Conservation (phyloP, 345 rosid species). For the Dipteronia sinensis region DNA sequence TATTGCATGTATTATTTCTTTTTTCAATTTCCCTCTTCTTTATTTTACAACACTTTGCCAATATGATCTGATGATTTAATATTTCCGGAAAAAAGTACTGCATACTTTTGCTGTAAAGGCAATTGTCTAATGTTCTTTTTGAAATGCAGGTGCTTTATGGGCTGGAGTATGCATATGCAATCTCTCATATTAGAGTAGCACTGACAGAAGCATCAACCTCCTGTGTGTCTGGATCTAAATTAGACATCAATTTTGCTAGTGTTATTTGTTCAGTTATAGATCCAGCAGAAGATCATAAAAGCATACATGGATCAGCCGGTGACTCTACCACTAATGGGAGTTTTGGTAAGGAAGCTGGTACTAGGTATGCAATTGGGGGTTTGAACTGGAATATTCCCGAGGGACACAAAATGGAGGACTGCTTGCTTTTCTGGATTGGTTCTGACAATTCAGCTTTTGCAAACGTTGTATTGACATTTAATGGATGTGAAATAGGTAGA, state of each 20-base stretch:
- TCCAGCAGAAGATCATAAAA: slow-evolving; percentile 46
- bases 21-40: neutral
- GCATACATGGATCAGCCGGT: slow-evolving; percentile 29
- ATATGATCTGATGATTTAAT: neutral
- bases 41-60: neutral
- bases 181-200: slow-evolving; percentile 53
- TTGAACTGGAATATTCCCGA: slow-evolving; percentile 68
- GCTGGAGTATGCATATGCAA: slow-evolving; percentile 73
- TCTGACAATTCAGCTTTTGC: slow-evolving; percentile 77
- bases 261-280: slow-evolving; percentile 51
- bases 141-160: slow-evolving; percentile 78
- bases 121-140: slow-evolving; percentile 12
- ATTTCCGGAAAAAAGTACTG: neutral
- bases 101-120: neutral
- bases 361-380: slow-evolving; percentile 64
- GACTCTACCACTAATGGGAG: slow-evolving; percentile 28
- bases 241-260: slow-evolving; percentile 51
- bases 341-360: slow-evolving; percentile 23
- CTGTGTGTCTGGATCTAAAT: slow-evolving; percentile 21
- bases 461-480: slow-evolving; percentile 79
- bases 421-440: slow-evolving; percentile 78
- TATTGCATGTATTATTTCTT: neutral
- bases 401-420: slow-evolving; percentile 68
- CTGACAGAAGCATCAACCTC: slow-evolving; percentile 35
- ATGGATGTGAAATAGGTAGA: slow-evolving; percentile 82